phyloP scores from a whole-genome alignment of 169 alveolate species.

The Cryptosporidium baileyi region DNA sequence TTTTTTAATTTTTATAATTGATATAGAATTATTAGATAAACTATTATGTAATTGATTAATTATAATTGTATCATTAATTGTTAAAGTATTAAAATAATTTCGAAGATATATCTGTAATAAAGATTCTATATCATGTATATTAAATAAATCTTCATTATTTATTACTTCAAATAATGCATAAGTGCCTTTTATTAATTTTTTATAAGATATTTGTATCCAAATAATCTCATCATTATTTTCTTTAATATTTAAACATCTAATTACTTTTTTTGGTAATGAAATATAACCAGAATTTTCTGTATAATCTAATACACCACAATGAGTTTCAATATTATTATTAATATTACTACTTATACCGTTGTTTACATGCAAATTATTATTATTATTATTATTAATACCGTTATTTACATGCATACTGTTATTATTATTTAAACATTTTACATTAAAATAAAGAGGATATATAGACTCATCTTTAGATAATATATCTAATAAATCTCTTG shows the following conservation, averaged over 20 bases:
- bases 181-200: slow-evolving; percentile 11
- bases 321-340: background rate
- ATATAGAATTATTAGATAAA: background rate
- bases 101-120: slow-evolving; percentile 17
- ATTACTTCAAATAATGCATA: slow-evolving; percentile 38
- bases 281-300: slow-evolving; percentile 21
- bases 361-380: too few relatives aligned
- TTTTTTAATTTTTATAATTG: slow-evolving; percentile 16
- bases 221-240: background rate
- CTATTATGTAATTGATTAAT: background rate
- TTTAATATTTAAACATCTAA: slow-evolving; percentile 27
- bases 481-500: background rate
- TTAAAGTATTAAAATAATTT: slow-evolving; percentile 28
- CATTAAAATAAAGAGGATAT: slow-evolving; percentile 37
- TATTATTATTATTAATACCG: too few relatives aligned
- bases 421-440: slow-evolving; percentile 3
- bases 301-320: slow-evolving; percentile 52
- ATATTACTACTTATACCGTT: background rate
- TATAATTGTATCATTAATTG: slow-evolving; percentile 33
- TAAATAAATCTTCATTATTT: slow-evolving; percentile 11
- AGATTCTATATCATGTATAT: slow-evolving; percentile 23
- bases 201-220: slow-evolving; percentile 24
- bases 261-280: slow-evolving; percentile 30
- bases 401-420: too few relatives aligned
- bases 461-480: slow-evolving; percentile 9